phyloP scores from a whole-genome alignment of 768 basidiomycete species.

The Mycena polygramma region DNA sequence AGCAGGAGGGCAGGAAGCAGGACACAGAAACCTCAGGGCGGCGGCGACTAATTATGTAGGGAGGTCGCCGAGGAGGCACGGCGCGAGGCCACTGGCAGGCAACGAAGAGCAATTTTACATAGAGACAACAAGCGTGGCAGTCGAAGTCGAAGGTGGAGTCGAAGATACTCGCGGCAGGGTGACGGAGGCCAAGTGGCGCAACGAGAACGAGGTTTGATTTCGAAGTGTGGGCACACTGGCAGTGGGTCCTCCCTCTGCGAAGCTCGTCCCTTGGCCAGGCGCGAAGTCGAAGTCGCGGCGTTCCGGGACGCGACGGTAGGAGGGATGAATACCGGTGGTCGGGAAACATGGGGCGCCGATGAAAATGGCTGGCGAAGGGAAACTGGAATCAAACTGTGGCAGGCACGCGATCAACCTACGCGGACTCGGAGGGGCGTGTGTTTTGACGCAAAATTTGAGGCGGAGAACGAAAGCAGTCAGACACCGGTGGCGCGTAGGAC shows the following conservation, averaged over 20 bases:
- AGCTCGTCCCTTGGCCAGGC: no score
- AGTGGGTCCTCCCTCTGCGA: no score
- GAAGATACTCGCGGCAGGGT: no score
- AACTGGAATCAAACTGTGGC: neutral
- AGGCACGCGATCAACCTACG: conserved; percentile 3
- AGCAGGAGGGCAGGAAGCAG: no score
- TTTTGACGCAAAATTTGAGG: neutral
- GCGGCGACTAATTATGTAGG: no score
- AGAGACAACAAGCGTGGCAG: neutral
- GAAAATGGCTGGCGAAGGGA: neutral
- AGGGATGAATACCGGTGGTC: neutral
- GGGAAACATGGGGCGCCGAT: neutral
- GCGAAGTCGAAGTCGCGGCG: neutral
- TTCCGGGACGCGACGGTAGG: neutral
- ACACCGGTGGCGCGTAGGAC: neutral
- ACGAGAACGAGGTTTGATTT: no score
- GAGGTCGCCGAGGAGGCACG: neutral
- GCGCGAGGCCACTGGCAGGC: neutral
- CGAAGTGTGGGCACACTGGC: no score
- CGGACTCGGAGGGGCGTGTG: conserved; percentile 1
- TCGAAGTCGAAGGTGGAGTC: neutral
- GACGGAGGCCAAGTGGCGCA: neutral
- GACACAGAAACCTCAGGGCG: no score
- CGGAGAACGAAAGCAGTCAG: neutral
- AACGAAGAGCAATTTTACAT: neutral